Percentiles rank a stretch among this genome's conserved stretches.
phyloP scores from a whole-genome alignment of 2,329 filamentous ascomycete species.

The Diaporthe sp. region DNA sequence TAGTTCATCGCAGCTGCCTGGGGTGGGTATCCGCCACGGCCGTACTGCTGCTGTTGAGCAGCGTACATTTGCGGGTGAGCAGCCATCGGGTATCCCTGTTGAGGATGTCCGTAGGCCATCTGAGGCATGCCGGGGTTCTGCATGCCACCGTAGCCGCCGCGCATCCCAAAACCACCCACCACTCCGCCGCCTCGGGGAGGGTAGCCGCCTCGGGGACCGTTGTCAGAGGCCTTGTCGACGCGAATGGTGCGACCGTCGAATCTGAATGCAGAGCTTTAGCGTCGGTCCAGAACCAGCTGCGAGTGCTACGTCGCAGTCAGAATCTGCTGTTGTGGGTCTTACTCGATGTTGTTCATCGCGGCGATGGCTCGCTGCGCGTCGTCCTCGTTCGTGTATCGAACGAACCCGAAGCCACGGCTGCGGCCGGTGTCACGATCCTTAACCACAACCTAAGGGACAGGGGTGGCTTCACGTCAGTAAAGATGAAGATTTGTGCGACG shows the following conservation, averaged over 20 bases:
- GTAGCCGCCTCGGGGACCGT: constrained; percentile 73
- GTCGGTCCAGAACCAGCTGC: not conserved
- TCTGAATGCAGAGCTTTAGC: constrained; percentile 59
- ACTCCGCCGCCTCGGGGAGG: constrained; percentile 61
- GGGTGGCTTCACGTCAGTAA: constrained; percentile 15
- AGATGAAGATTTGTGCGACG: not conserved
- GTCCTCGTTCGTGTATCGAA: constrained; percentile 84
- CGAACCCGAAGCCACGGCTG: constrained; percentile 97
- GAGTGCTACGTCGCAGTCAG: not conserved
- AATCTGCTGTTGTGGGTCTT: constrained; percentile 53
- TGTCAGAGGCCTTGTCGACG: constrained; percentile 95
- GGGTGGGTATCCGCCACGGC: constrained; percentile 59
- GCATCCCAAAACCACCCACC: constrained; percentile 51
- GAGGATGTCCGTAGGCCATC: constrained; percentile 53
- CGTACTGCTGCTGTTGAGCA: constrained; percentile 53
- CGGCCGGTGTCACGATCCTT: constrained; percentile 97
- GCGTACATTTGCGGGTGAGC: constrained; percentile 53
- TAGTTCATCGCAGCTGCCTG: constrained; percentile 54
- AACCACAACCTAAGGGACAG: constrained; percentile 83
- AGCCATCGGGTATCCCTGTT: constrained; percentile 55
- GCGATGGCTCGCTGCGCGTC: constrained; percentile 84
- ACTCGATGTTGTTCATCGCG: constrained; percentile 93
- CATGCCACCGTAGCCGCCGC: constrained; percentile 54
- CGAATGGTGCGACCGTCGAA: constrained; percentile 96
- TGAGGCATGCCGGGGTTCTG: constrained; percentile 53